Base-by-base conservation (phyloP, 2,329 filamentous ascomycete genomes). In the Ceratocystis destructans region DNA sequence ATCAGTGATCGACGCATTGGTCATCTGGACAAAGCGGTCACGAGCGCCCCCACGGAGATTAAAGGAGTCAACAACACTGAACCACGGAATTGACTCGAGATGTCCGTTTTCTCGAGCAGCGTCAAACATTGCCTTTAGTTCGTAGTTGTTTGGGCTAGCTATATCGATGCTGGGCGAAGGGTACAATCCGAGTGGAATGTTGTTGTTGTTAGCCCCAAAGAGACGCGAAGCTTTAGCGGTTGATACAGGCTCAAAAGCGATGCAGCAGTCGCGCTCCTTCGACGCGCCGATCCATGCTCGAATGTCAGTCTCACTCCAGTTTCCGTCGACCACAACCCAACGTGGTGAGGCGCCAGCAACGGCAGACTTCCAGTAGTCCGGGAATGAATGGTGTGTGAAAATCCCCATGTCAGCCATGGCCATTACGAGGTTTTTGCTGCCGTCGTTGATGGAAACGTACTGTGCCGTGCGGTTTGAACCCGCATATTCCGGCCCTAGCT, bases 331-430 rank as follows among this genome's bases (percentile, higher is more conserved):
- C 5, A 96, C 86, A 33, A 94, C 79, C 84, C 89, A 94, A 69
- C 83, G 83, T n/a, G 86, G 89, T 70, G 78, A 80, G 12, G 80
- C 77, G 2, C 77, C 75, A 12, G 77, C 74, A 6, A 90, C 76
- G 33, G 83, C 77, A 1, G 83, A 80, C 62, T 81, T 79, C 86
- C 87, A 90, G 70, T 81, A 77, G 7, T 78, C 73, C 0, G 79
- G 75, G 69, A 82, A 81, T 0, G 79, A 78, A 68, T 81, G 77
- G 17, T 76, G 73, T n/a, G 85, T 81, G 61, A 96, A 83, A 71
- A 96, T 93, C 66, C 80, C 83, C 91, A 97, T 96, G 73, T 97
- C 94, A 3, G 93, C 92, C 90, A 96, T 96, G 59, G 91, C 93
- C 69, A 96, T 76, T n/a, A 92, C 81, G 1, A 99, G 83, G 69